Base-by-base conservation (phyloP, 1,139 yeast genomes). In the Blastobotrys aristatus region DNA sequence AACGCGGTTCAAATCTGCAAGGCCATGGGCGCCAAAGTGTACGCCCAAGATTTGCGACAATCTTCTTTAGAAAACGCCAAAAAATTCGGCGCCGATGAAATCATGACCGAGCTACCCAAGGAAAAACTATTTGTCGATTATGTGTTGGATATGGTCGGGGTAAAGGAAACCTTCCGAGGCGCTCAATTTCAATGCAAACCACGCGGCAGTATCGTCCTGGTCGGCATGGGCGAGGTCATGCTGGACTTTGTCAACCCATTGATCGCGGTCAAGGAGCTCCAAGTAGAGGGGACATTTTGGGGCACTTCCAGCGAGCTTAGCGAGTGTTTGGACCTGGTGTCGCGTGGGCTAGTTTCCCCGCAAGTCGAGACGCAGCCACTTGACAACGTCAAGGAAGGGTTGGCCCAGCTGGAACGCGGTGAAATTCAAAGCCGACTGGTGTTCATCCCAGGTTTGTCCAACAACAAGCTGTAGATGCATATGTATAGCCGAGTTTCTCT, bases 81-180 rank as follows among this genome's bases (percentile, higher is more conserved):
- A 22, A 53, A 58, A 16, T 60, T 59, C 40, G 80, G 80, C 1
- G 80, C 80, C 7, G 59, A 66, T 49, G 79, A 72, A 47, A 73
- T 70, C 47, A 63, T 67, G 51, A 63, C 69, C 7, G 68, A 71
- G 51, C 52, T 73, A 18, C 50, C 53, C 8, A 48, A 49, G 4
- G 44, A 51, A 14, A 38, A 48, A 48, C 55, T 32, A 53, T 62
- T 16, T 60, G 53, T 54, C 13, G 62, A 57, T 49, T 56, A 70
- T n/a, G 67, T 70, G 37, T 67, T 74, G 51, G 80, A 76, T 56
- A 70, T 75, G 56, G 74, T 72, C 40, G 79, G 80, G 0, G 55
- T 62, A 30, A 74, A 72, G 54, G 56, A 61, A 3, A 73, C 78
- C 1, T 64, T 56, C 43, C 43, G 30, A 3, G 17, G 40, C 18